Conservation (phyloP, 2,329 filamentous ascomycete species). For the Ilyonectria robusta region DNA sequence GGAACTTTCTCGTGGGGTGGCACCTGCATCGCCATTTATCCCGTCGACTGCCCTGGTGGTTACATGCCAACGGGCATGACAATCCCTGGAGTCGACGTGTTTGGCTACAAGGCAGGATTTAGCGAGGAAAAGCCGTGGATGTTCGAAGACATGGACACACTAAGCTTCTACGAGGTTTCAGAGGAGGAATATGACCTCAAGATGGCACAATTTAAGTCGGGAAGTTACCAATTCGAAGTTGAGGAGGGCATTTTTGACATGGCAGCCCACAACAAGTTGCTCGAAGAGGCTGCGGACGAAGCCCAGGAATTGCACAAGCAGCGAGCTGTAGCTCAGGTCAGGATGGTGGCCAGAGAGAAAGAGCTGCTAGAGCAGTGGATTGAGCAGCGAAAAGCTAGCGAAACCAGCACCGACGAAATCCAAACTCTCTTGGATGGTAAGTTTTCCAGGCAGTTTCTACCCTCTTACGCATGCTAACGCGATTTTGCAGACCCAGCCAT, state of each 20-base stretch:
- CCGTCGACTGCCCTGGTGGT: constrained; percentile 55
- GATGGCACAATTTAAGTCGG: constrained; percentile 48
- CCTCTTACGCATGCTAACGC: constrained; percentile 28
- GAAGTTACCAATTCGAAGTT: constrained; percentile 51
- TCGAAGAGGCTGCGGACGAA: constrained; percentile 50
- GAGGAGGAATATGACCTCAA: constrained; percentile 50
- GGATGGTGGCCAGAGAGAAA: constrained; percentile 42
- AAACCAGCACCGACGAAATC: constrained; percentile 25
- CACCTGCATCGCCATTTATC: constrained; percentile 54
- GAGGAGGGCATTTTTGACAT: constrained; percentile 52
- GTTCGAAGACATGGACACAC: constrained; percentile 53
- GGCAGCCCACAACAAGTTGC: constrained; percentile 35
- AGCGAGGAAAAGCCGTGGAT: constrained; percentile 52
- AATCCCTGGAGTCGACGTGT: constrained; percentile 53
- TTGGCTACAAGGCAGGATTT: constrained; percentile 50
- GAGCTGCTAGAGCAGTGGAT: constrained; percentile 51
- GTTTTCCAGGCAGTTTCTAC: neutral
- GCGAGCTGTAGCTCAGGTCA: constrained; percentile 15
- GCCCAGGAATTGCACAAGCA: constrained; percentile 21
- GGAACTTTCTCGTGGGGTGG: constrained; percentile 57
- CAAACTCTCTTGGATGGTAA: constrained; percentile 27
- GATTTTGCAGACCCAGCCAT: constrained; percentile 8
- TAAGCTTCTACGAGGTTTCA: constrained; percentile 53
- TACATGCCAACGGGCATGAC: constrained; percentile 55
- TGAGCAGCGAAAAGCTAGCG: constrained; percentile 33